Conservation (phyloP, 148 eudicot genomes). For the Mesembryanthemum crystallinum region DNA sequence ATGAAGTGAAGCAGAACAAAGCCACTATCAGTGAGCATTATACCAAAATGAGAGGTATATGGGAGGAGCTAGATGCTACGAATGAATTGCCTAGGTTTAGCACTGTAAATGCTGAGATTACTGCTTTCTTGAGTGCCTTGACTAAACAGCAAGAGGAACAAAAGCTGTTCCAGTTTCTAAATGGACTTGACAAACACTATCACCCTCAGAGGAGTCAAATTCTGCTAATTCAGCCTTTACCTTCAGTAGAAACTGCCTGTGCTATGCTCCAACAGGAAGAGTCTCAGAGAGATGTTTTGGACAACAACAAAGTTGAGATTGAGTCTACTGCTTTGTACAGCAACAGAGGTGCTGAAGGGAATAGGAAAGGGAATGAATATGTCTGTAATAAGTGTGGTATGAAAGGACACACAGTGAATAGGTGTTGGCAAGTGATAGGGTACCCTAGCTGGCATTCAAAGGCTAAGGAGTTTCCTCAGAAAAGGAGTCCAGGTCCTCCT, state of each 20-base stretch:
- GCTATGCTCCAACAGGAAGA: conserved; percentile 4
- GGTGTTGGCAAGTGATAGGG: not conserved
- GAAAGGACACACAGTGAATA: not conserved
- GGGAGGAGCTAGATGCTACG: not conserved
- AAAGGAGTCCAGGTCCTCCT: not conserved
- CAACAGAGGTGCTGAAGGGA: not conserved
- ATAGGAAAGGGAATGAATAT: no score
- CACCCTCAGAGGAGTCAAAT: not conserved
- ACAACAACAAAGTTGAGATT: fast-evolving
- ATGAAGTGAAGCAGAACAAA: not conserved
- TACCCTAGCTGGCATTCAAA: not conserved
- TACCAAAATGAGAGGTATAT: not conserved
- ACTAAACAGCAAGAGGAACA: not conserved
- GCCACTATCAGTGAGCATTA: not conserved
- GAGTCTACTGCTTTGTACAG: not conserved
- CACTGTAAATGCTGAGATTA: not conserved
- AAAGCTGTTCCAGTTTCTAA: conserved; percentile 1
- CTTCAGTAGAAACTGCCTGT: not conserved
- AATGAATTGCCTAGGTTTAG: not conserved
- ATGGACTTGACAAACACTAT: not conserved
- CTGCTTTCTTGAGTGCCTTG: not conserved
- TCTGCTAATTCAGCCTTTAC: not conserved
- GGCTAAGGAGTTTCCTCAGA: not conserved
- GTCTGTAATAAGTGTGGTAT: not conserved
- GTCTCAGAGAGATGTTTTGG: not conserved